phyloP scores from a whole-genome alignment of 768 basidiomycete genomes.

The Erythrobasidium yunnanense region DNA sequence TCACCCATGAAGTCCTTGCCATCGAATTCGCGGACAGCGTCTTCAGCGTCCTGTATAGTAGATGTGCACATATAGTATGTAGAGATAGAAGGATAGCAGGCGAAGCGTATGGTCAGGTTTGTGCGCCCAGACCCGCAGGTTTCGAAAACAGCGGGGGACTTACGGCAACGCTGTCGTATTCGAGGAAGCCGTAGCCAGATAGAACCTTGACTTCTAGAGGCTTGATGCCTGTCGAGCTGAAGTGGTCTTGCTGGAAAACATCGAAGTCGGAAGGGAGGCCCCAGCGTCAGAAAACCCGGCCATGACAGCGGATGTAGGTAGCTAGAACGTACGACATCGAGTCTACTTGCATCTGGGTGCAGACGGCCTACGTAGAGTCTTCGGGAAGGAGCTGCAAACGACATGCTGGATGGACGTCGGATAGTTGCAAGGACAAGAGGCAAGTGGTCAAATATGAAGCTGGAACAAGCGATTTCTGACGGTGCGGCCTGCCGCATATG shows the following conservation, averaged over 20 bases:
- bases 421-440: too few relatives aligned
- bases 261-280: background rate
- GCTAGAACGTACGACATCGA: conserved; percentile 23
- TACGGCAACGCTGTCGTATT: conserved; percentile 78
- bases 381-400: conserved; percentile 17
- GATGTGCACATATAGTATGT: background rate
- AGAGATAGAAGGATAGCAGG: too few relatives aligned
- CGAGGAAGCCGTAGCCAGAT: conserved; percentile 82
- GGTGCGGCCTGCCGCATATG: too few relatives aligned
- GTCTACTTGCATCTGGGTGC: conserved; percentile 29
- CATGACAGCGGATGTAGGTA: background rate
- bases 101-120: conserved; percentile 18
- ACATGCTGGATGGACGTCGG: conserved; percentile 25
- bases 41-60: conserved; percentile 70
- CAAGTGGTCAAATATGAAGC: too few relatives aligned
- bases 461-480: too few relatives aligned
- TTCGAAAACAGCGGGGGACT: conserved; percentile 24
- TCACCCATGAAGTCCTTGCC: conserved; percentile 73
- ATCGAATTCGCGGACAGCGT: conserved; percentile 66
- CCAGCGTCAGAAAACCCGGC: background rate
- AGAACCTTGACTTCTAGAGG: conserved; percentile 36
- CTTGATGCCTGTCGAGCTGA: conserved; percentile 23
- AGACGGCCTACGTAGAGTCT: conserved; percentile 38
- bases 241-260: conserved; percentile 29
- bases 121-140: background rate